These are phyloP conservation scores for Aspergillus thermomutatus DNA, from an alignment of 2,329 filamentous ascomycete genomes.

Conservation along the genomic window DNA sequence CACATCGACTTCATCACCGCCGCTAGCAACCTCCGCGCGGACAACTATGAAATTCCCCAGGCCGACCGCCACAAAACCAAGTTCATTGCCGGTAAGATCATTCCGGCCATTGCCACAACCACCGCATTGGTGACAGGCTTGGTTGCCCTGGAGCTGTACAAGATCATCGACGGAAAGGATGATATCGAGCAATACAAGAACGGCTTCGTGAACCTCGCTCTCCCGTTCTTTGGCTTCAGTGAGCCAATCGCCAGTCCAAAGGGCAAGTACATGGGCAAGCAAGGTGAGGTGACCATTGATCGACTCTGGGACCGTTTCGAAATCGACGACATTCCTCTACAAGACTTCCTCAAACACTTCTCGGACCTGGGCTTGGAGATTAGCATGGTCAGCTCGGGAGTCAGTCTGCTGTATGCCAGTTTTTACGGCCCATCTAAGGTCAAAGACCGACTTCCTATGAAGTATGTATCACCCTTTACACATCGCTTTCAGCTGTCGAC, in stretches of 20 bases:
- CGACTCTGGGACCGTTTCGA: conserved; percentile 99
- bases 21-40: conserved; percentile 90
- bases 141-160: conserved; percentile 90
- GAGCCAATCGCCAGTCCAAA: conserved; percentile 94
- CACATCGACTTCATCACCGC: conserved; percentile 99
- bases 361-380: conserved; percentile 75
- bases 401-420: conserved; percentile 87
- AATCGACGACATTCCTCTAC: conserved; percentile 77
- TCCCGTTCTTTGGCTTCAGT: conserved; percentile 98
- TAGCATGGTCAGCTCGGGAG: conserved; percentile 94
- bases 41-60: conserved; percentile 95
- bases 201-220: conserved; percentile 90
- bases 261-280: conserved; percentile 77
- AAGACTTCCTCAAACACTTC: conserved; percentile 80
- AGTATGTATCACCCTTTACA: conserved; percentile 47
- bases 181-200: conserved; percentile 99
- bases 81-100: conserved; percentile 99
- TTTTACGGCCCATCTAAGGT: conserved; percentile 84
- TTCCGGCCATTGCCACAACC: conserved; percentile 95
- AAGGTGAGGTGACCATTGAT: conserved; percentile 77
- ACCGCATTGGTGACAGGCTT: conserved; percentile 93
- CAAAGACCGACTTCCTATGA: conserved; percentile 74
- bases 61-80: conserved; percentile 98
- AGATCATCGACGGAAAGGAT: conserved; percentile 93
- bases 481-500: conserved; percentile 7